These are phyloP conservation scores for Alopecurus myosuroides DNA, from an alignment of 176 grass and related monocot genomes.

Conservation along the genomic window DNA sequence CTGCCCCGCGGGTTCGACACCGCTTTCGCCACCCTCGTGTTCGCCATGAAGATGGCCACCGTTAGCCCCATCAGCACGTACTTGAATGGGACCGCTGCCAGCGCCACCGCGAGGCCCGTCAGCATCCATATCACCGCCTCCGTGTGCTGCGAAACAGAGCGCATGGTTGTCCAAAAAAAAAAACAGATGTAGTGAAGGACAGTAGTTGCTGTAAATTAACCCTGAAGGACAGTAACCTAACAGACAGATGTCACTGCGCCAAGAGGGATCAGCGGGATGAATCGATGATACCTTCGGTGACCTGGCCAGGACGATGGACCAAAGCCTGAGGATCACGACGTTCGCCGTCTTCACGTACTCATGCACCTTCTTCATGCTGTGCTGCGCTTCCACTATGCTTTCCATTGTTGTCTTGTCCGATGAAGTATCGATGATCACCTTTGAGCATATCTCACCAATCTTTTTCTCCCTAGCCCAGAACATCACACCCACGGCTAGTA, in stretches of 20 bases:
- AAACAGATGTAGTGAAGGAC: neutral
- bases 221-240: neutral
- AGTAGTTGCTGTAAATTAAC: no score
- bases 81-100: constrained; percentile 57
- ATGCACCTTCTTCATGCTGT: constrained; percentile 50
- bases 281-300: constrained; percentile 52
- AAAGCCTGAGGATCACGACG: constrained; percentile 57
- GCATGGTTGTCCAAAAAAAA: neutral
- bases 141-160: constrained; percentile 50
- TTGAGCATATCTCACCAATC: constrained; percentile 37
- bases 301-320: constrained; percentile 54
- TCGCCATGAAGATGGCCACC: constrained; percentile 13
- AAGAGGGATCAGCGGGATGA: neutral
- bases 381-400: constrained; percentile 73
- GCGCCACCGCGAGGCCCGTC: constrained; percentile 38
- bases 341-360: constrained; percentile 58
- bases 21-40: constrained; percentile 29
- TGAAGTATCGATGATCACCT: constrained; percentile 58
- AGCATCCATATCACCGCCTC: constrained; percentile 56
- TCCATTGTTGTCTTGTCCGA: constrained; percentile 82
- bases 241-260: neutral
- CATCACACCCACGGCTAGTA: constrained; percentile 37
- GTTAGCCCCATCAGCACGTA: constrained; percentile 54
- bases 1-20: constrained; percentile 42
- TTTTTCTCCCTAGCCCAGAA: constrained; percentile 47